phyloP scores from a whole-genome alignment of 176 grass and related monocot species.

The Musa troglodytarum region DNA sequence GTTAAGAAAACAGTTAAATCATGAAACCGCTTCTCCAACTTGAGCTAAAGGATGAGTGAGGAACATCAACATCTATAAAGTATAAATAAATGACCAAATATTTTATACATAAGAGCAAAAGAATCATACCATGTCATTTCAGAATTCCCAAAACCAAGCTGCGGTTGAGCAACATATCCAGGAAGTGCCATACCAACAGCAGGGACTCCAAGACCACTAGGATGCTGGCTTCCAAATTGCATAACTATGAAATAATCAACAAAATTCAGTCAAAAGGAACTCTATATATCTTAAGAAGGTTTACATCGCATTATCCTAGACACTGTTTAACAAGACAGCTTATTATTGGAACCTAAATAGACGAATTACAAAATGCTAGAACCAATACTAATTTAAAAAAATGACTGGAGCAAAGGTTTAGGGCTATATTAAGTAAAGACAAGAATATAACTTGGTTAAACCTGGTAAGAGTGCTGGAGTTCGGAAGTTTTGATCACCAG shows the following conservation, averaged over 20 bases:
- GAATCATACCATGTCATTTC: slow-evolving; percentile 84
- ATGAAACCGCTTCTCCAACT: neutral
- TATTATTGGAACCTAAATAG: too few species aligned
- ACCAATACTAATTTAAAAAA: neutral
- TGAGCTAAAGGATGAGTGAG: neutral
- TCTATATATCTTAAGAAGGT: neutral
- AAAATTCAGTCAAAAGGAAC: neutral
- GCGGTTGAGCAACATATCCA: slow-evolving; percentile 87
- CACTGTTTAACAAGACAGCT: too few species aligned
- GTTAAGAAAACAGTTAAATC: too few species aligned
- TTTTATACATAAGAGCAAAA: neutral
- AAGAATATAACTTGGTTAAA: slow-evolving; percentile 13
- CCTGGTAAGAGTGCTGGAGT: slow-evolving; percentile 95
- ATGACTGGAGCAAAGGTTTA: neutral
- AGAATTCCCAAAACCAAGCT: slow-evolving; percentile 76
- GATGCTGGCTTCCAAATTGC: slow-evolving; percentile 84
- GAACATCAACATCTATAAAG: neutral
- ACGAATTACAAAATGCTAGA: neutral
- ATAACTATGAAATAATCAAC: slow-evolving; percentile 39
- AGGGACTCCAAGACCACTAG: slow-evolving; percentile 64
- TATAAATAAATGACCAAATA: neutral
- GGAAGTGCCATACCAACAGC: slow-evolving; percentile 90
- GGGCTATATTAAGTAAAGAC: neutral
- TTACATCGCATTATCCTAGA: neutral
- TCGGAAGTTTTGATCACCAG: slow-evolving; percentile 84